Evolutionary conservation across 768 basidiomycete species (phyloP).

Genomic region (Tulasnella sp.): DNA sequence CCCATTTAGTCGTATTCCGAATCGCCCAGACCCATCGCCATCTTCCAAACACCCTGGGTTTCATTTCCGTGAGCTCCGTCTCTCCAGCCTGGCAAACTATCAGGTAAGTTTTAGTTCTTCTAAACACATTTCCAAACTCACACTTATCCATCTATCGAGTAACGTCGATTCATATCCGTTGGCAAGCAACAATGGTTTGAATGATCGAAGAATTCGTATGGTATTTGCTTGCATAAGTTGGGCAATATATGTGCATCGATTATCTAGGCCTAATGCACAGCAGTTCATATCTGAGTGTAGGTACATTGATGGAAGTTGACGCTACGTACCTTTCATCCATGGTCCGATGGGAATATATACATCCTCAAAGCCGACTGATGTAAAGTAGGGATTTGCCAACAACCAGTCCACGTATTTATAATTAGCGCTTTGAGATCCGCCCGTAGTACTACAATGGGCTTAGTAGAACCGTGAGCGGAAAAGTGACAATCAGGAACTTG

Average conservation of each 20-base stretch:
- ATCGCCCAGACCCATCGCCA: slow-evolving; percentile 12
- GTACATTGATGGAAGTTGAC: too few relatives aligned
- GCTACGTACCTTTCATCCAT: slow-evolving; percentile 6
- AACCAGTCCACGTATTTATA: slow-evolving; percentile 1
- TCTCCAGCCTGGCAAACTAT: slow-evolving; percentile 1
- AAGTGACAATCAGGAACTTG: too few relatives aligned
- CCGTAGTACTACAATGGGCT: too few relatives aligned
- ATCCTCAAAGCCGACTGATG: slow-evolving; percentile 7
- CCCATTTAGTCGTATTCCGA: slow-evolving; percentile 5
- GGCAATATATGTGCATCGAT: slow-evolving; percentile 2
- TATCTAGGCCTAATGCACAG: slow-evolving; percentile 1
- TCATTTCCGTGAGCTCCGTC: slow-evolving; percentile 9
- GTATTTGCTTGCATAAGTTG: slow-evolving; percentile 1
- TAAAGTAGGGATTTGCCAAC: not conserved
- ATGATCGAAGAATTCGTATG: not conserved
- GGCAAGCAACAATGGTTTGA: not conserved
- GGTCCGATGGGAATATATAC: slow-evolving; percentile 13
- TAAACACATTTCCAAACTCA: too few relatives aligned
- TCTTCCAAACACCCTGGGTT: slow-evolving; percentile 1
- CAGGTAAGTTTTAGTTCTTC: too few relatives aligned
- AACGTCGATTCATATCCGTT: not conserved
- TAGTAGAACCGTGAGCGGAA: too few relatives aligned
- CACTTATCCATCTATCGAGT: not conserved
- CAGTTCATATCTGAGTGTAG: not conserved
- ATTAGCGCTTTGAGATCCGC: too few relatives aligned